A percentile compares a stretch with the other conserved stretches of the same genome.
phyloP scores from a whole-genome alignment of 305 asterid genomes.

The Fraxinus floribunda region DNA sequence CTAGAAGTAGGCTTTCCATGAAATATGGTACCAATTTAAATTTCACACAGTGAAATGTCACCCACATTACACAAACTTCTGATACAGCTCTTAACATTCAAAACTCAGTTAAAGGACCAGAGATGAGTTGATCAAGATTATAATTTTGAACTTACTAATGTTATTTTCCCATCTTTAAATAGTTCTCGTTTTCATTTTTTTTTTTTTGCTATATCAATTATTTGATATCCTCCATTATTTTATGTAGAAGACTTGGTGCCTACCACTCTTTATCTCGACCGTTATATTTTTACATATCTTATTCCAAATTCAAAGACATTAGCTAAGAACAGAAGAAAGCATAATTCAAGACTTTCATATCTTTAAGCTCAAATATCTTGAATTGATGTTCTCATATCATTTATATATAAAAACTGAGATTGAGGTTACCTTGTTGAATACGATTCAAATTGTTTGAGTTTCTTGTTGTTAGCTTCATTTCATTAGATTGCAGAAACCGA shows the following conservation, averaged over 20 bases:
- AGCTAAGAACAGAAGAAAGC: background rate
- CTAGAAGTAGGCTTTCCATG: background rate
- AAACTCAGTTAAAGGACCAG: background rate
- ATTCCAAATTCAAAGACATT: background rate
- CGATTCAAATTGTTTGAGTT: background rate
- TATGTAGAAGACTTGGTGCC: background rate
- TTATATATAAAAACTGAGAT: background rate
- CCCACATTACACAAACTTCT: background rate
- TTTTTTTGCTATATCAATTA: background rate
- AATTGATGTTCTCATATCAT: background rate
- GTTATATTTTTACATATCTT: background rate
- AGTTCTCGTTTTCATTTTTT: background rate
- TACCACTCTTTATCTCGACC: background rate
- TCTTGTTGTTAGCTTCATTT: background rate
- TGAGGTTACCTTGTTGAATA: background rate
- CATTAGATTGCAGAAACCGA: background rate
- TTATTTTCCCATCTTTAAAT: background rate
- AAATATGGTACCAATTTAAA: background rate
- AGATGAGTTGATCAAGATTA: background rate
- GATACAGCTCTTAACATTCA: background rate
- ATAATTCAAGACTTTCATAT: background rate
- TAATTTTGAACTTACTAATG: background rate
- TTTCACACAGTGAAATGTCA: background rate
- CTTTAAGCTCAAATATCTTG: background rate
- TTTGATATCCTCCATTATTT: background rate